Evolutionary conservation across 805 yeast genomes (phyloP).

Genomic region (Candida nitratophila): DNA sequence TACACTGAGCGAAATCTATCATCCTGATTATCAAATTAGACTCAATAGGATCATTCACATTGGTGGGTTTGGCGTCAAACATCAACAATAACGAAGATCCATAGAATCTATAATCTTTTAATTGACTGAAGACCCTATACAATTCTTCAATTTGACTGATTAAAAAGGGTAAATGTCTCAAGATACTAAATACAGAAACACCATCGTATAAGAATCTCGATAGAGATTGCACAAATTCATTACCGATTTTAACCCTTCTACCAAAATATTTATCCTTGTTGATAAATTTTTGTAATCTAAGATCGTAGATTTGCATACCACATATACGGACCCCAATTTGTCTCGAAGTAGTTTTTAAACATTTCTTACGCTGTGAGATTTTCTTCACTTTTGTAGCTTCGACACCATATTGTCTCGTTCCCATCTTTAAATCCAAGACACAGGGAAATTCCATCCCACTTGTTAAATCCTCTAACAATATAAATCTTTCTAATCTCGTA

Average conservation of each 20-base stretch:
- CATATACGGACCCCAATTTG: slow-evolving; percentile 86
- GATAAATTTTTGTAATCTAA: slow-evolving; percentile 37
- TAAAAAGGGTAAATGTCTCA: slow-evolving; percentile 60
- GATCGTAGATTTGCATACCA: slow-evolving; percentile 86
- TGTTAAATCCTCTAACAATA: slow-evolving; percentile 85
- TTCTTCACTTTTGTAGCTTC: slow-evolving; percentile 73
- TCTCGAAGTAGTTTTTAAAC: slow-evolving; percentile 73
- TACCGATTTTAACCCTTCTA: slow-evolving; percentile 61
- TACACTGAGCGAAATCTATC: slow-evolving; percentile 94
- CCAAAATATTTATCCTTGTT: slow-evolving; percentile 92
- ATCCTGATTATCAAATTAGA: slow-evolving; percentile 48
- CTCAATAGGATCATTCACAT: slow-evolving; percentile 7
- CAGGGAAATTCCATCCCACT: slow-evolving; percentile 78
- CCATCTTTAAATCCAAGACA: slow-evolving; percentile 94
- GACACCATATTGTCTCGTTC: slow-evolving; percentile 97
- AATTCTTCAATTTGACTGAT: slow-evolving; percentile 55
- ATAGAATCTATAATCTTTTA: slow-evolving; percentile 78
- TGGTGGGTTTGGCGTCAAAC: slow-evolving; percentile 58
- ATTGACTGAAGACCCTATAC: slow-evolving; percentile 41
- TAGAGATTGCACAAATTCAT: slow-evolving; percentile 69
- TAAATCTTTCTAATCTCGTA: slow-evolving; percentile 70
- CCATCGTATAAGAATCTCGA: slow-evolving; percentile 82
- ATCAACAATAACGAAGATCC: slow-evolving; percentile 85
- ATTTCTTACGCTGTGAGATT: slow-evolving; percentile 73
- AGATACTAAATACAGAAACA: slow-evolving; percentile 43